phyloP scores from a whole-genome alignment of 805 yeast species.

The Metschnikowia baotianmanensis region DNA sequence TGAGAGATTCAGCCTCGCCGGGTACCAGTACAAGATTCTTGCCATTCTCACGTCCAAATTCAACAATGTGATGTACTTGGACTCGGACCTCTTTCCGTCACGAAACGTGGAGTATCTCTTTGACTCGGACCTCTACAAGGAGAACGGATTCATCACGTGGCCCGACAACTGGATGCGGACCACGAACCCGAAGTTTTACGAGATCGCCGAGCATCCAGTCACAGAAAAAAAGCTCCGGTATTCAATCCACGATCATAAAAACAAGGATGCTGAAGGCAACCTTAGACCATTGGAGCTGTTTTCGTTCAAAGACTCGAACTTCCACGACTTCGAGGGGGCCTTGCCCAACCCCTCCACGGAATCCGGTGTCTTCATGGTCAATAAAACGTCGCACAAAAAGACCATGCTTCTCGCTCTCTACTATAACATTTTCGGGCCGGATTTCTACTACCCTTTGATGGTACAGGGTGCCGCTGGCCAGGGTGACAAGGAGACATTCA shows the following conservation, averaged over 20 bases:
- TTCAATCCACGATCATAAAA: conserved; percentile 33
- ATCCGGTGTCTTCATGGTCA: conserved; percentile 65
- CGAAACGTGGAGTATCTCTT: conserved; percentile 46
- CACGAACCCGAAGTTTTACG: conserved; percentile 57
- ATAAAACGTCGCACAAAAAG: conserved; percentile 56
- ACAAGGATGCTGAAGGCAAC: conserved; percentile 31
- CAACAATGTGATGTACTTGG: conserved; percentile 47
- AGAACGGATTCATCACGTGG: conserved; percentile 52
- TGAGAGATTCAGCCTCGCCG: conserved; percentile 32
- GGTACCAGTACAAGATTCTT: conserved; percentile 51
- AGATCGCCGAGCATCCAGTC: conserved; percentile 45
- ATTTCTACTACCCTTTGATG: conserved; percentile 62
- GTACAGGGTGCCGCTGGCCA: conserved; percentile 76
- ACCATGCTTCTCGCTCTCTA: conserved; percentile 59
- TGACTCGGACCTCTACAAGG: conserved; percentile 44
- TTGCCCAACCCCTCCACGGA: conserved; percentile 68
- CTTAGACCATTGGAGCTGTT: conserved; percentile 22
- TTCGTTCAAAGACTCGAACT: conserved; percentile 35
- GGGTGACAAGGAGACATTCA: conserved; percentile 78
- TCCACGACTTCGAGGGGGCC: conserved; percentile 62
- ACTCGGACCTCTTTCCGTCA: conserved; percentile 50
- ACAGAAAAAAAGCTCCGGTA: conserved; percentile 34
- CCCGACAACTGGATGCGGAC: conserved; percentile 74
- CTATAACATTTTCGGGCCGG: conserved; percentile 65
- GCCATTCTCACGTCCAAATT: conserved; percentile 63